Percentiles rank a stretch among this genome's conserved stretches.
Evolutionary conservation across 2,329 filamentous ascomycete species (phyloP).

Genomic region (Talaromyces piceae): DNA sequence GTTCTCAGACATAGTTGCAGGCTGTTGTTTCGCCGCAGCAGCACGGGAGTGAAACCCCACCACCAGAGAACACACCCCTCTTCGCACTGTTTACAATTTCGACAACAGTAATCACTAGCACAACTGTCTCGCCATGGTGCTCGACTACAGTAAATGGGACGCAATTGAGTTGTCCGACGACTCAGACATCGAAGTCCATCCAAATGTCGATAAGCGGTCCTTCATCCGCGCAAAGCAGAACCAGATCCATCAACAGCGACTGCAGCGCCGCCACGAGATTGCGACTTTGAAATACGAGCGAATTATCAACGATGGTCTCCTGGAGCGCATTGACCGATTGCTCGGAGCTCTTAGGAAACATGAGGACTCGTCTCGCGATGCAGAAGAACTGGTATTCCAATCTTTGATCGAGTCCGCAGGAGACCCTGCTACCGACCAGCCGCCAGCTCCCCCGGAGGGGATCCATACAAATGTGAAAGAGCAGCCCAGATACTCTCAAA

Average conservation of each 20-base stretch:
- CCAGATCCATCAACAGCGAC: slow-evolving; percentile 88
- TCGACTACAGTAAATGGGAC: slow-evolving; percentile 62
- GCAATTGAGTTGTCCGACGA: slow-evolving; percentile 95
- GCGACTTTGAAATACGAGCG: slow-evolving; percentile 83
- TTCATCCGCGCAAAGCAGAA: slow-evolving; percentile 98
- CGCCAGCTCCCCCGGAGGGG: slow-evolving; percentile 67
- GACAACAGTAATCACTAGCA: background rate
- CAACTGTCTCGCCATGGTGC: slow-evolving; percentile 37
- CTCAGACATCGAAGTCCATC: slow-evolving; percentile 95
- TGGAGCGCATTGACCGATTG: slow-evolving; percentile 73
- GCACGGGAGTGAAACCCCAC: background rate
- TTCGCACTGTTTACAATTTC: background rate
- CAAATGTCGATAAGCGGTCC: slow-evolving; percentile 95
- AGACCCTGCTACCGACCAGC: slow-evolving; percentile 64
- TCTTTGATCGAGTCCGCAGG: slow-evolving; percentile 76
- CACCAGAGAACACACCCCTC: background rate
- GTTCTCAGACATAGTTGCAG: background rate
- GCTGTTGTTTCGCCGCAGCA: background rate
- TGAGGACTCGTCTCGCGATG: slow-evolving; percentile 56
- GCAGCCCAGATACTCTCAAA: slow-evolving; percentile 83
- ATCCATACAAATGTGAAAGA: slow-evolving; percentile 68
- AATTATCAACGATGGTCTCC: slow-evolving; percentile 83
- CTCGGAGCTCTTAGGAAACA: slow-evolving; percentile 68
- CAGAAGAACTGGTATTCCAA: slow-evolving; percentile 80
- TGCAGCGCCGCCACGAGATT: slow-evolving; percentile 80